These are phyloP conservation scores for Diplogelasinospora grovesii DNA, from an alignment of 495 filamentous ascomycete genomes.

Conservation along the genomic window DNA sequence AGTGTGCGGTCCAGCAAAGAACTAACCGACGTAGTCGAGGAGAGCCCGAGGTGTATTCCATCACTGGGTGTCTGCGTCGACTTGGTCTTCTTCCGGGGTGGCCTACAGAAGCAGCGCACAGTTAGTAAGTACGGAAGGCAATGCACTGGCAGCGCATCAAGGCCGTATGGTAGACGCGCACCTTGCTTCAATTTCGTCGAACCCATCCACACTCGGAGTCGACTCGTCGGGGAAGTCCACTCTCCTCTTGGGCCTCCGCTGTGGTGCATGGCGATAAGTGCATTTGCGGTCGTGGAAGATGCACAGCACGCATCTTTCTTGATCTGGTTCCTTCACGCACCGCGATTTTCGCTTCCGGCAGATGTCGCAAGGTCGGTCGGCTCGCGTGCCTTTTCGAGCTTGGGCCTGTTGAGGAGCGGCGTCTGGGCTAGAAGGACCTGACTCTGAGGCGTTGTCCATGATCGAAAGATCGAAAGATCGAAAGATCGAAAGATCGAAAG, in stretches of 20 bases:
- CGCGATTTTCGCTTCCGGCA: conserved; percentile 72
- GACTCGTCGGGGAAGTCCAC: conserved; percentile 8
- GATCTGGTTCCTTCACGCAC: conserved; percentile 61
- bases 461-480: too few relatives aligned
- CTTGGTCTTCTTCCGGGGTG: conserved; percentile 14
- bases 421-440: conserved; percentile 18
- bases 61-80: conserved; percentile 9
- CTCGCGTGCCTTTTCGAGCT: conserved; percentile 9
- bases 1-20: conserved; percentile 38
- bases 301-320: conserved; percentile 41
- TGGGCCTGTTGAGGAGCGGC: conserved; percentile 8
- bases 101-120: not conserved
- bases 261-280: conserved; percentile 46
- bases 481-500: too few relatives aligned
- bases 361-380: conserved; percentile 49
- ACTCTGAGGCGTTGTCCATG: conserved; percentile 20
- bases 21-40: conserved; percentile 9
- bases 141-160: not conserved
- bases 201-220: conserved; percentile 3
- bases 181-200: conserved; percentile 4
- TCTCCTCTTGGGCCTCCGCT: conserved; percentile 48
- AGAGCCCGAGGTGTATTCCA: not conserved
- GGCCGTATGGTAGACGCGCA: too few relatives aligned
- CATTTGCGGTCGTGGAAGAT: conserved; percentile 42
- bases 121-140: not conserved